Evolutionary conservation across 108 stramenopile genomes (phyloP).

Genomic region (Fistulifera solaris): DNA sequence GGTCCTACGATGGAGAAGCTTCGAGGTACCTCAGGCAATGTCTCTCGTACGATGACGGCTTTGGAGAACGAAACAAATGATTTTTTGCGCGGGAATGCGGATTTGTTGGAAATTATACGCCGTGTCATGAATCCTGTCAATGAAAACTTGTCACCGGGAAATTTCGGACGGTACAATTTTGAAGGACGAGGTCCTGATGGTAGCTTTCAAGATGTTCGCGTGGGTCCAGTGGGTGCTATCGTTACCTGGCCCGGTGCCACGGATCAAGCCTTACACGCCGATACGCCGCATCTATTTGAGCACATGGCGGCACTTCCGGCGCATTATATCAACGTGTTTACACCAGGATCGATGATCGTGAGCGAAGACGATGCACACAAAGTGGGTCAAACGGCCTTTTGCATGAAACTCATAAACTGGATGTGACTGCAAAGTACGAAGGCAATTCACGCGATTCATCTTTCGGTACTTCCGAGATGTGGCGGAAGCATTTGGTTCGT

Average conservation of each 20-base stretch:
- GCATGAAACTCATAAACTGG: constrained; percentile 59
- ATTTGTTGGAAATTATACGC: constrained; percentile 48
- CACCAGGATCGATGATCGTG: constrained; percentile 36
- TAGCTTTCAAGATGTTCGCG: constrained; percentile 53
- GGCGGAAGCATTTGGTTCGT: constrained; percentile 45
- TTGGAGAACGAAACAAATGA: neutral
- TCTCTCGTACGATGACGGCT: neutral
- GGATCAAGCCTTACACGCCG: constrained; percentile 86
- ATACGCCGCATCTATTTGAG: constrained; percentile 82
- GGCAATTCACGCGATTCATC: constrained; percentile 11
- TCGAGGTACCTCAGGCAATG: constrained; percentile 6
- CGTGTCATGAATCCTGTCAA: constrained; percentile 56
- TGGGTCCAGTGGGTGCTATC: constrained; percentile 77
- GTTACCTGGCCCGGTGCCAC: constrained; percentile 65
- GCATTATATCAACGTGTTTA: constrained; percentile 81
- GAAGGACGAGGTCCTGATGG: constrained; percentile 75
- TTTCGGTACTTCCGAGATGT: constrained; percentile 15
- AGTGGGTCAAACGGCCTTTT: constrained; percentile 82
- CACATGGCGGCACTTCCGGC: constrained; percentile 53
- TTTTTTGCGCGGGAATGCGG: constrained; percentile 54
- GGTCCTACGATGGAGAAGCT: constrained; percentile 43
- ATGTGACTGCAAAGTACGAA: constrained; percentile 38
- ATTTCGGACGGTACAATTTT: constrained; percentile 82
- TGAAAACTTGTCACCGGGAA: constrained; percentile 36
- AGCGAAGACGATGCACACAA: constrained; percentile 15